These are phyloP conservation scores for Pseudogymnoascus sp. DNA, from an alignment of 2,329 filamentous ascomycete species.

Conservation along the genomic window DNA sequence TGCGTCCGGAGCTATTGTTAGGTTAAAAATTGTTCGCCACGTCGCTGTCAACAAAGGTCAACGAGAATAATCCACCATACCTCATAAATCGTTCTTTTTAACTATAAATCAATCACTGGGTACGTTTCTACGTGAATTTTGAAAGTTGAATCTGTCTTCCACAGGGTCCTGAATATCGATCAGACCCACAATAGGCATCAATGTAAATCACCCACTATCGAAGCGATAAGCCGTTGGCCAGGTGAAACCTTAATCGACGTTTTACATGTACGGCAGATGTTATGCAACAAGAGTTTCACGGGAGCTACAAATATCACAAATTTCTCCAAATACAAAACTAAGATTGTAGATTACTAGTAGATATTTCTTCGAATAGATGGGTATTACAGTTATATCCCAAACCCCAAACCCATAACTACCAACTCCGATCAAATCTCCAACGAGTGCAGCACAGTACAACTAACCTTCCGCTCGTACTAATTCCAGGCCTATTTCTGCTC, in stretches of 20 bases:
- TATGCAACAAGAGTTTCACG: not conserved
- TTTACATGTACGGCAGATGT: not conserved
- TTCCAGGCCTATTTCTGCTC: not conserved
- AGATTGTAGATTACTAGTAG: not conserved
- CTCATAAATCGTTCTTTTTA: not conserved
- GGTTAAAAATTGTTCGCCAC: slow-evolving; percentile 3
- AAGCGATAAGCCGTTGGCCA: slow-evolving; percentile 6
- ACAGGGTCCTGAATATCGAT: not conserved
- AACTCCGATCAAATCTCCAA: too few relatives aligned
- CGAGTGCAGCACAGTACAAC: not conserved
- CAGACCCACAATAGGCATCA: slow-evolving; percentile 2
- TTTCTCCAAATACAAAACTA: not conserved
- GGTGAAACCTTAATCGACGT: slow-evolving; percentile 7
- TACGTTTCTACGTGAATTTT: not conserved
- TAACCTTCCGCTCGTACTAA: not conserved
- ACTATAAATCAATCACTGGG: not conserved
- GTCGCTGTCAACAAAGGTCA: not conserved
- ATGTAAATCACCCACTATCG: slow-evolving; percentile 3
- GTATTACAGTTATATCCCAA: not conserved
- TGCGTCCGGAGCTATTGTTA: not conserved
- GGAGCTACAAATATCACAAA: not conserved
- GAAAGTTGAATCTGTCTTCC: not conserved
- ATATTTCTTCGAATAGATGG: not conserved
- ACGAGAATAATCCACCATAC: not conserved
- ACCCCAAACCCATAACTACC: not conserved